A percentile compares a stretch with the other conserved stretches of the same genome.
These are phyloP conservation scores for Cetradonia linearis DNA, from an alignment of 495 filamentous ascomycete species.

Conservation along the genomic window DNA sequence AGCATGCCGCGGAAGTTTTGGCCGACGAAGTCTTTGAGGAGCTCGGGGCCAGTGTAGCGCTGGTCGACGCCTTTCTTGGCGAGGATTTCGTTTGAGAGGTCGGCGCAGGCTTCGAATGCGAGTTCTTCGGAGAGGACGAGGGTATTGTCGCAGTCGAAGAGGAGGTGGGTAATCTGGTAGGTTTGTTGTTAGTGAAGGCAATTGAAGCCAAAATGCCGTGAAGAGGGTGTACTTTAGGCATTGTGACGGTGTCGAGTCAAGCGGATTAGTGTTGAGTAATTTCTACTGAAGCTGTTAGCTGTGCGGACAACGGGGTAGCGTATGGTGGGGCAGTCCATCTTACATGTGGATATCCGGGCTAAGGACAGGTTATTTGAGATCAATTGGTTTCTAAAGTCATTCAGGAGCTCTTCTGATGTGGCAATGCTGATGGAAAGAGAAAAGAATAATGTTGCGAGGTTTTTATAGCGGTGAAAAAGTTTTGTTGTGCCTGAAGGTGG, in stretches of 20 bases:
- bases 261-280: neutral
- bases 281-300: neutral
- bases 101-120: conserved; percentile 90
- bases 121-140: conserved; percentile 85
- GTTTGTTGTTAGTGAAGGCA: conserved; percentile 10
- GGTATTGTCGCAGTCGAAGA: conserved; percentile 98
- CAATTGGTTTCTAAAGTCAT: neutral
- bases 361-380: neutral
- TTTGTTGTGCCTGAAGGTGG: neutral
- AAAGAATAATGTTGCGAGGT: neutral
- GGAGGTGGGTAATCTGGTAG: conserved; percentile 62
- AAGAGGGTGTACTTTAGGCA: conserved; percentile 35
- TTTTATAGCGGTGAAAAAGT: conserved; percentile 3
- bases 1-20: conserved; percentile 96
- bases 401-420: neutral
- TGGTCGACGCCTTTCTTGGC: conserved; percentile 50
- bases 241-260: conserved; percentile 25
- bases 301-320: neutral
- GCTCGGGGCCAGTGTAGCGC: conserved; percentile 68
- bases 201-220: neutral
- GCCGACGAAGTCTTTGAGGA: conserved; percentile 85
- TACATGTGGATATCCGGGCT: neutral
- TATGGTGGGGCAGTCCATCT: neutral
- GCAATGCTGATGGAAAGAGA: neutral
- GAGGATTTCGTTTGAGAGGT: conserved; percentile 85